Conservation (phyloP, 2,329 filamentous ascomycete genomes). For the Botrytis medusae region DNA sequence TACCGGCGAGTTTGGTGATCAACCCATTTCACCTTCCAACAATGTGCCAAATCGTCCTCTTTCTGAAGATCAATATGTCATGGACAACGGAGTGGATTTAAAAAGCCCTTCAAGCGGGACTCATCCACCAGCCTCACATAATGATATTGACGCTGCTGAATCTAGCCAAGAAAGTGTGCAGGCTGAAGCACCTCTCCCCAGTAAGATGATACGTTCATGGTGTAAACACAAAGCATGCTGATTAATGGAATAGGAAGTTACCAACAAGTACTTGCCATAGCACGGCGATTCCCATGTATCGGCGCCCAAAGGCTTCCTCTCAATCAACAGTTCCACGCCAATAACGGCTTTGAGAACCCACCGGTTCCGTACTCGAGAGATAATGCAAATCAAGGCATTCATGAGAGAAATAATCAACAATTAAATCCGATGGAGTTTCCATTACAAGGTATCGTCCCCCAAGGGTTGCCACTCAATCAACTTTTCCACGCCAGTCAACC, state of each 20-base stretch:
- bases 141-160: not conserved
- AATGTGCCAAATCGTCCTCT: no score
- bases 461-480: no score
- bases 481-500: no score
- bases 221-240: not conserved
- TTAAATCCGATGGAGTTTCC: no score
- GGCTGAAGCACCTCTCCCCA: not conserved
- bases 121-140: rapidly evolving
- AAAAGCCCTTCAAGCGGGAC: not conserved
- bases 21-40: not conserved
- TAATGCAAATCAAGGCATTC: no score
- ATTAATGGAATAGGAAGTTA: not conserved
- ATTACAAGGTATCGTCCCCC: no score
- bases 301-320: no score
- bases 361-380: no score
- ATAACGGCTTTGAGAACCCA: no score
- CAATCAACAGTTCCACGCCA: no score
- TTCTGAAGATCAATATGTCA: not conserved
- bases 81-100: not conserved
- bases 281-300: no score
- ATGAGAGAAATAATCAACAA: no score
- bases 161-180: not conserved
- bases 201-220: not conserved
- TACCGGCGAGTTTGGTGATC: not conserved
- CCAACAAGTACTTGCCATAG: not conserved